Base-by-base conservation (phyloP, 805 yeast genomes). In the Kregervanrija delftensis region DNA sequence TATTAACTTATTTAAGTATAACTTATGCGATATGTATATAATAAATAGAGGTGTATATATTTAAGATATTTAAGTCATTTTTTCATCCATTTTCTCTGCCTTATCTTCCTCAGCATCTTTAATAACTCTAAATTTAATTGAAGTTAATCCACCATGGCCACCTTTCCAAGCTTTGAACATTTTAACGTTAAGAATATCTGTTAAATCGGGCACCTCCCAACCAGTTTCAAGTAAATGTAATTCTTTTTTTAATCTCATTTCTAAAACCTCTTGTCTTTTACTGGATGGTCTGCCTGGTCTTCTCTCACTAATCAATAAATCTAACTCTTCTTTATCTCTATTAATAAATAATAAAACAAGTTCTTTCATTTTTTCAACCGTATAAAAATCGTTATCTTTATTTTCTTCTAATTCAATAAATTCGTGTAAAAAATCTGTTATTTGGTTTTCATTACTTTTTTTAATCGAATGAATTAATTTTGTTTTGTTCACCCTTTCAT, bases 231-330 rank as follows among this genome's bases (percentile, higher is more conserved):
- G 88, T 45, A 83, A 78, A 35, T 76, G 74, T 34, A 57, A 42
- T 45, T 90, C 97, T 40, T 72, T 66, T 43, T 82, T 79, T 39
- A 71, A 71, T 56, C 76, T 76, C 51, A 74, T 76, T 53, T 85
- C 83, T 46, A 89, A 62, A 16, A 76, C 56, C 51, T 79, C 81
- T 56, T 87, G 96, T 58, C 79, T 79, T 48, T 75, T 76, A 5
- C 85, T 65, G 13, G 86, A 74, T 9, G 99, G 96, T 66, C 98
- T 76, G 13, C 95, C 95, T n/a, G 89, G 79, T 59, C 96, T 77
- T 69, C 96, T 77, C 44, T 73, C 77, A 5, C 60, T 64, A 49
- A 73, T 76, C 45, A 86, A 67, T 42, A 69, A 69, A n/a, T 74
- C 74, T 42, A 91, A 60, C 59, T 90, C 97, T 12, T 77, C 88